Percentiles rank a stretch among this genome's conserved stretches.
These are phyloP conservation scores for Polychaeton citri DNA, from an alignment of 2,329 filamentous ascomycete genomes.

Conservation along the genomic window DNA sequence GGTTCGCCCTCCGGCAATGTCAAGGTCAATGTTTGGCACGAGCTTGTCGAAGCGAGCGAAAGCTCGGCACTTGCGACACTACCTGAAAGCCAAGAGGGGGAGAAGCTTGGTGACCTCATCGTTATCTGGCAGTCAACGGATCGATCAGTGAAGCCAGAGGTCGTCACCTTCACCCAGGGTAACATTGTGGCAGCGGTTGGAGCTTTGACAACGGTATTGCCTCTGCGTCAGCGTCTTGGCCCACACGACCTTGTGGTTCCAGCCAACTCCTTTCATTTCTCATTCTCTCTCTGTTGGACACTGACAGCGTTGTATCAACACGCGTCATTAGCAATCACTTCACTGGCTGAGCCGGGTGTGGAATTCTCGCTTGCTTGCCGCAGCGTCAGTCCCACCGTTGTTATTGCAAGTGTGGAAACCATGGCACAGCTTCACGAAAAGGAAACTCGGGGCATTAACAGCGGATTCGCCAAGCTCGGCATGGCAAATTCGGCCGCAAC, in stretches of 20 bases:
- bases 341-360: constrained; percentile 60
- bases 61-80: constrained; percentile 47
- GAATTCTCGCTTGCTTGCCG: constrained; percentile 62
- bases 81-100: constrained; percentile 46
- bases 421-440: constrained; percentile 56
- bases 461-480: constrained; percentile 51
- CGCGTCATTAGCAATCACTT: constrained; percentile 75
- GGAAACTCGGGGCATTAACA: constrained; percentile 38
- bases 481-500: constrained; percentile 60
- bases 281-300: constrained; percentile 67
- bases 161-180: constrained; percentile 68
- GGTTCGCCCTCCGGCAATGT: constrained; percentile 68
- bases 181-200: constrained; percentile 84
- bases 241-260: constrained; percentile 72
- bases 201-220: constrained; percentile 62
- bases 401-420: constrained; percentile 64
- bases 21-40: constrained; percentile 84
- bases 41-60: constrained; percentile 62
- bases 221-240: constrained; percentile 58
- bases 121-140: constrained; percentile 51
- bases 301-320: constrained; percentile 75
- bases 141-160: constrained; percentile 43
- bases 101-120: constrained; percentile 37
- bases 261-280: constrained; percentile 65
- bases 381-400: constrained; percentile 65